These are phyloP conservation scores for Guillardia theta DNA, from an alignment of 78 protist genomes.

Conservation along the genomic window DNA sequence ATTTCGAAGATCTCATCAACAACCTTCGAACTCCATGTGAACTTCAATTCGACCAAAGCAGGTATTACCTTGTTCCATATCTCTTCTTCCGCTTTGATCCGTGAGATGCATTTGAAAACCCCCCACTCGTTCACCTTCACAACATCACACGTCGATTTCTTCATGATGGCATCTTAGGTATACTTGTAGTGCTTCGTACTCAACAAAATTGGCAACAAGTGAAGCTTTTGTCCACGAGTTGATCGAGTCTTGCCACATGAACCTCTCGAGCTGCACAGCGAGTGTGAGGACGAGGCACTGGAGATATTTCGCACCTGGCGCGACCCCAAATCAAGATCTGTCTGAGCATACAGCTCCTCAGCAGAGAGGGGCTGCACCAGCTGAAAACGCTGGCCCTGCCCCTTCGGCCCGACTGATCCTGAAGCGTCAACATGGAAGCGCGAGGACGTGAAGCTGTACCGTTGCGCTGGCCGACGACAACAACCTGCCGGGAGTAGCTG, in stretches of 20 bases:
- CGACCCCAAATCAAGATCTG: slow-evolving; percentile 3
- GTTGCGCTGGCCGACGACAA: slow-evolving; percentile 23
- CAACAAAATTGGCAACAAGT: slow-evolving; percentile 20
- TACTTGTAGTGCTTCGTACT: background rate
- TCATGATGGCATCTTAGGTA: background rate
- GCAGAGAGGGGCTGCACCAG: background rate
- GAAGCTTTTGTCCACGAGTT: background rate
- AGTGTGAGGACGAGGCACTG: background rate
- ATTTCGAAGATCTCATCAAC: slow-evolving; percentile 34
- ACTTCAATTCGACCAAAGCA: background rate
- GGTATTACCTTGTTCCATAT: background rate
- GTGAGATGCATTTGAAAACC: slow-evolving; percentile 31
- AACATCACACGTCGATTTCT: background rate
- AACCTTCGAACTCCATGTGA: background rate
- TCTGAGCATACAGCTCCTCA: background rate
- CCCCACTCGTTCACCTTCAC: background rate
- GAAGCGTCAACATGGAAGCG: background rate
- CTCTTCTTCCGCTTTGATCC: slow-evolving; percentile 31
- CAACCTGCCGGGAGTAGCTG: background rate
- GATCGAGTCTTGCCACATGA: background rate
- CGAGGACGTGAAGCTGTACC: background rate
- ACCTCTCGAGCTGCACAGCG: background rate
- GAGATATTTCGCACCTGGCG: background rate
- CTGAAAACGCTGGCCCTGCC: slow-evolving; percentile 23
- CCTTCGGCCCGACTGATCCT: background rate